phyloP scores from a whole-genome alignment of 1,284 basidiomycete genomes.

The Afroboletus lepidellus region DNA sequence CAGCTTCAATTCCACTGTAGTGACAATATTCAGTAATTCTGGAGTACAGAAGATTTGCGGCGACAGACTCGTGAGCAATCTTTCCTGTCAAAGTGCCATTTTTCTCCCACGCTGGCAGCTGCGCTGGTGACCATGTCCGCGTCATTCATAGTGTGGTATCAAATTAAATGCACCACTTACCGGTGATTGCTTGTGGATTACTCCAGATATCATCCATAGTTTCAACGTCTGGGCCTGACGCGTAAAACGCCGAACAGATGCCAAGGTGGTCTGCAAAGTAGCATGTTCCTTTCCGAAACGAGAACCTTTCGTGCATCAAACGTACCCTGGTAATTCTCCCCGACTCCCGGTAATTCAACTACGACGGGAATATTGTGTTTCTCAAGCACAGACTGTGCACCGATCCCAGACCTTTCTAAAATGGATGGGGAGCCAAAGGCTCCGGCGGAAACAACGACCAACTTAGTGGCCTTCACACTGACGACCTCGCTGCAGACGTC shows the following conservation, averaged over 20 bases:
- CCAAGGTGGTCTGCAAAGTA: conserved; percentile 43
- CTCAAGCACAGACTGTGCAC: conserved; percentile 40
- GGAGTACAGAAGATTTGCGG: background rate
- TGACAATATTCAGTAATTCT: background rate
- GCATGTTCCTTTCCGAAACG: background rate
- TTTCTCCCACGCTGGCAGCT: conserved; percentile 42
- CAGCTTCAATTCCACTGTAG: conserved; percentile 38
- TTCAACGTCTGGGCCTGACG: conserved; percentile 39
- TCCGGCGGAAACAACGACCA: conserved; percentile 28
- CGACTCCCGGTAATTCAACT: conserved; percentile 48
- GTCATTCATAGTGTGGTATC: conserved; percentile 1
- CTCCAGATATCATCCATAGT: conserved; percentile 46
- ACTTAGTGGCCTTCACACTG: conserved; percentile 4
- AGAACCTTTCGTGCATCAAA: fast-evolving
- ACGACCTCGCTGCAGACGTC: background rate
- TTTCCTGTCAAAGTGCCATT: conserved; percentile 48
- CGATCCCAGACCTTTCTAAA: conserved; percentile 39
- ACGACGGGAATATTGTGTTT: conserved; percentile 27
- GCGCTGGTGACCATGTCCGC: conserved; percentile 31
- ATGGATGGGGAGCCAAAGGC: conserved; percentile 23
- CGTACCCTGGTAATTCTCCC: conserved; percentile 52
- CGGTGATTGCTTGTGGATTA: conserved; percentile 30
- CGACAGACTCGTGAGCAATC: conserved; percentile 48
- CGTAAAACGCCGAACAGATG: conserved; percentile 36
- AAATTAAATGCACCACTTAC: conserved; percentile 25